Base-by-base conservation (phyloP, 2,329 filamentous ascomycete species). In the Diaporthe ilicicola region DNA sequence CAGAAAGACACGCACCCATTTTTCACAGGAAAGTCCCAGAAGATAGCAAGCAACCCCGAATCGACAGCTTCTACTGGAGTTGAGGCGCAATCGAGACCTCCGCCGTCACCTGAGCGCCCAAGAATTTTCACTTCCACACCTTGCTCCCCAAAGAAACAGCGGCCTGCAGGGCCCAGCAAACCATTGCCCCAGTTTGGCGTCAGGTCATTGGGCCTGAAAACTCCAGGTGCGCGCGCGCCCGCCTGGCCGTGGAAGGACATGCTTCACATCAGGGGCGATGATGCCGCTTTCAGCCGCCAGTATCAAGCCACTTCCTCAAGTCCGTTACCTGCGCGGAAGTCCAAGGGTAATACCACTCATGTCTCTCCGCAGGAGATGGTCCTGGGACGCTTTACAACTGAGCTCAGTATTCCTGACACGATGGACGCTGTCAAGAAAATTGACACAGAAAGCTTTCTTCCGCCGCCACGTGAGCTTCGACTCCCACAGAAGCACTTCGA, bases 201-300 rank as follows among this genome's bases (percentile, higher is more conserved):
- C 32, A 85, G 81, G 68, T 82, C 83, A 5, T 76, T 79, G 3
- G 83, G 82, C 0, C 76, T 89, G 5, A 93, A 89, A 76, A 84
- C 92, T n/a, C 89, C 91, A 0, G 93, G 92, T 2, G 85, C 91
- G 10, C 83, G 84, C 73, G 85, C 93, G 67, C 88, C 93, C 4
- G 84, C 89, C n/a, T 96, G 93, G 91, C 93, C 93, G 46, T 87
- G 88, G 61, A 85, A 86, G 73, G 91, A 85, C 8, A 89, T 89
- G 77, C 81, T 85, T 1, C 92, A 94, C 78, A 81, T 94, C 51
- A 87, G 91, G 68, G 90, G 87, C 32, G 75, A 75, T 32, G 73
- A 71, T 1, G 19, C 54, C 10, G 34, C 19, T 2, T 34, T 48
- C 19, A 44, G 17, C 42, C 9, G 27, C 9, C 34, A 24, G 15